Evolutionary conservation across 345 rosid genomes (phyloP).

Genomic region (Eucalyptus regnans): DNA sequence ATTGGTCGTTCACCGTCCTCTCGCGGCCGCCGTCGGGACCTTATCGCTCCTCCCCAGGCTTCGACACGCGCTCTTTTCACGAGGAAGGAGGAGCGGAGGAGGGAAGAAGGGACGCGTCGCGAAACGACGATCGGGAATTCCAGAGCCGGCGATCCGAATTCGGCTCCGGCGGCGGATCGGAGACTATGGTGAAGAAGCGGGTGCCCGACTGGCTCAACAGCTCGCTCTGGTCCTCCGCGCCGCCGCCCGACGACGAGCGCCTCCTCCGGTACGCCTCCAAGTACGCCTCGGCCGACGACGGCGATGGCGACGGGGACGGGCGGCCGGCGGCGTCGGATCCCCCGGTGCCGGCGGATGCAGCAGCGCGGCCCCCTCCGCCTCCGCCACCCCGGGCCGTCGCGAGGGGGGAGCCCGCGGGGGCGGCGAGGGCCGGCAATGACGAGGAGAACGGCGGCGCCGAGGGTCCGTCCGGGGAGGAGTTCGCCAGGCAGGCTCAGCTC

Average conservation of each 20-base stretch:
- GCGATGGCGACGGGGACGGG: constrained; percentile 1
- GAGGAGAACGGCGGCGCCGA: constrained; percentile 17
- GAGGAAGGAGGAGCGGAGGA: neutral
- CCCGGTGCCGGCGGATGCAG: constrained; percentile 1
- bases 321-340: constrained; percentile 11
- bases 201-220: constrained; percentile 98
- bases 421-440: neutral
- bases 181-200: constrained; percentile 61
- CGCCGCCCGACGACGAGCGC: constrained; percentile 36
- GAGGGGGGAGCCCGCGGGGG: neutral
- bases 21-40: neutral
- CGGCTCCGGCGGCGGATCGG: neutral
- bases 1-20: neutral
- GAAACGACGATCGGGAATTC: neutral
- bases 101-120: neutral
- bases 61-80: neutral
- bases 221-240: constrained; percentile 74
- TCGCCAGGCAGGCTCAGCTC: constrained; percentile 67
- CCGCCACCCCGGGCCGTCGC: neutral
- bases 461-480: constrained; percentile 46
- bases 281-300: constrained; percentile 7
- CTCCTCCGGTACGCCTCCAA: constrained; percentile 11
- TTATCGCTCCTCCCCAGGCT: neutral
- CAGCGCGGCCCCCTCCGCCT: neutral
- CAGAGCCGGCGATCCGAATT: neutral